phyloP scores from a whole-genome alignment of 768 basidiomycete species.

The Postia placenta region DNA sequence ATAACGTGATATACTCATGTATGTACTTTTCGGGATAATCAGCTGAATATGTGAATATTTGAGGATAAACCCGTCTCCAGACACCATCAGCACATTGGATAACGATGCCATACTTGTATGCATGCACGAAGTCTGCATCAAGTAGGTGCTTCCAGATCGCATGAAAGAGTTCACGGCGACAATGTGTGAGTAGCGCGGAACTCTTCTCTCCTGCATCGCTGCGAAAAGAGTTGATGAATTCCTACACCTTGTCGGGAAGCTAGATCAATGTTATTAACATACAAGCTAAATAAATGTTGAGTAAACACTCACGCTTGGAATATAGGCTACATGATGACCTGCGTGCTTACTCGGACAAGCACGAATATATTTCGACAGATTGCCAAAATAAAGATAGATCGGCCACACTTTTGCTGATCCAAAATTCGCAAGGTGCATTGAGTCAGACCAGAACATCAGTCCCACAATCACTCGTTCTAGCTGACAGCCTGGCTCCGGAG shows the following conservation, averaged over 20 bases:
- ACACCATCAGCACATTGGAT: conserved; percentile 18
- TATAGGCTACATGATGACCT: conserved; percentile 37
- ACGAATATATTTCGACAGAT: conserved; percentile 34
- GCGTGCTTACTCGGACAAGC: conserved; percentile 24
- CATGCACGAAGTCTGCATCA: conserved; percentile 14
- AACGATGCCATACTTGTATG: conserved; percentile 18
- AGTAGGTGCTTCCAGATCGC: conserved; percentile 13
- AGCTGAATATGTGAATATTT: conserved; percentile 22
- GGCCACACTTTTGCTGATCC: conserved; percentile 31
- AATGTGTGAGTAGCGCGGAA: conserved; percentile 10
- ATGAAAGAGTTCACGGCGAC: conserved; percentile 20
- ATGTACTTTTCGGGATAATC: conserved; percentile 27
- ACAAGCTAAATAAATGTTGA: too few relatives aligned
- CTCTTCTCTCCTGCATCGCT: too few relatives aligned
- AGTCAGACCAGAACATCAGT: conserved; percentile 22
- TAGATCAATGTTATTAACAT: too few relatives aligned
- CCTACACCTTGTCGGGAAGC: too few relatives aligned
- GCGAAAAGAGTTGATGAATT: background rate
- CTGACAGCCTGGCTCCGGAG: conserved; percentile 2
- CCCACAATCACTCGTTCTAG: conserved; percentile 7
- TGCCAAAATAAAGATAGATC: conserved; percentile 33
- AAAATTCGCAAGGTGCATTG: conserved; percentile 21
- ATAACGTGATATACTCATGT: too few relatives aligned
- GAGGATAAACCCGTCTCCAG: conserved; percentile 13
- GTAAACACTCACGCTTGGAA: conserved; percentile 33